Conservation (phyloP, 139 green algal species). For the Nannochloris sp. region DNA sequence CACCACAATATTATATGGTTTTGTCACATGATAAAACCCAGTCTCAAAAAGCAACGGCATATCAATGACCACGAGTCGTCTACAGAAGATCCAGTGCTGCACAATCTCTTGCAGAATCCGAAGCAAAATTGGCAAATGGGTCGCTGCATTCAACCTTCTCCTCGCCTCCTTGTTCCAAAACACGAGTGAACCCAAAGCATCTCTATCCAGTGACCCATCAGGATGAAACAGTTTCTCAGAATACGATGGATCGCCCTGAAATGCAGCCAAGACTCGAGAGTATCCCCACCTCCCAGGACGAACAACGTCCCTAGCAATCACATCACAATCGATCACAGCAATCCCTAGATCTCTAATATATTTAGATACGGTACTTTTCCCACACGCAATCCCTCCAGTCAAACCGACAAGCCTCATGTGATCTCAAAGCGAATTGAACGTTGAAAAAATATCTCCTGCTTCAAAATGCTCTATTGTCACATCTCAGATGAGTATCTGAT, state of each 20-base stretch:
- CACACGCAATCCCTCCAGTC: slow-evolving; percentile 73
- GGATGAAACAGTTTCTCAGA: background rate
- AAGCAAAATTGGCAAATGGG: slow-evolving; percentile 51
- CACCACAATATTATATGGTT: slow-evolving; percentile 44
- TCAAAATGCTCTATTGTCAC: no score
- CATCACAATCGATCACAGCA: slow-evolving; percentile 62
- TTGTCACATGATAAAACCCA: slow-evolving; percentile 22
- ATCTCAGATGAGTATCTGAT: no score
- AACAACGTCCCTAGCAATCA: slow-evolving; percentile 42
- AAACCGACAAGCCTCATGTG: slow-evolving; percentile 72
- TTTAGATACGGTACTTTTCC: slow-evolving; percentile 59
- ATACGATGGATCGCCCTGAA: slow-evolving; percentile 25
- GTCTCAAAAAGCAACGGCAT: slow-evolving; percentile 84
- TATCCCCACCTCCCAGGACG: slow-evolving; percentile 55
- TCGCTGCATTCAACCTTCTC: slow-evolving; percentile 54
- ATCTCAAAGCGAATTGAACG: background rate
- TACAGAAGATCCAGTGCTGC: slow-evolving; percentile 32
- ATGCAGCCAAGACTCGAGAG: slow-evolving; percentile 40
- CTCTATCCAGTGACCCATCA: slow-evolving; percentile 56
- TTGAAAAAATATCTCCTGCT: no score
- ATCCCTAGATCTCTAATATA: slow-evolving; percentile 31
- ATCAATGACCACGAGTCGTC: slow-evolving; percentile 51
- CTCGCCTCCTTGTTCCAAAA: slow-evolving; percentile 45
- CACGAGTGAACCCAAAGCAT: slow-evolving; percentile 45
- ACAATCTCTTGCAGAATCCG: slow-evolving; percentile 39